Percentiles rank a stretch among this genome's conserved stretches.
phyloP scores from a whole-genome alignment of 345 rosid genomes.

The Lepidium aucheri region DNA sequence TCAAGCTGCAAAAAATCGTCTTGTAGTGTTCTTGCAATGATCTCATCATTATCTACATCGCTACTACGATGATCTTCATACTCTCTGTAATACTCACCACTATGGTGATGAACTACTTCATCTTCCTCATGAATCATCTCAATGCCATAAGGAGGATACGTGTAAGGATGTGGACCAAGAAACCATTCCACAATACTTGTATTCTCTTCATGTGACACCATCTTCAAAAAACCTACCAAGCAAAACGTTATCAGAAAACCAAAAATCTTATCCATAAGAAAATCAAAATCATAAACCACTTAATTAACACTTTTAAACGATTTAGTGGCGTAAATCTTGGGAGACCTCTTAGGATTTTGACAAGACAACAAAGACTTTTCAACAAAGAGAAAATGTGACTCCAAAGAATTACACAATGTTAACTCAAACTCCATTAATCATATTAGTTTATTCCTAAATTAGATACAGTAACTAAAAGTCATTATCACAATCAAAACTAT shows the following conservation, averaged over 20 bases:
- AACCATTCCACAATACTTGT: slow-evolving; percentile 49
- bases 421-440: slow-evolving; percentile 2
- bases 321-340: slow-evolving; percentile 1
- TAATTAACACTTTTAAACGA: neutral
- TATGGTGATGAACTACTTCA: slow-evolving; percentile 5
- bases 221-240: neutral
- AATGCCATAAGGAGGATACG: slow-evolving; percentile 43
- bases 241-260: neutral
- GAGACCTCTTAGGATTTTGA: neutral
- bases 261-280: slow-evolving; percentile 6
- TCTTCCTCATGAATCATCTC: slow-evolving; percentile 33
- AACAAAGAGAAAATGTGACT: slow-evolving; percentile 20
- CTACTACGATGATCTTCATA: slow-evolving; percentile 39
- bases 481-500: slow-evolving; percentile 6
- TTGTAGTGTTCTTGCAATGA: slow-evolving; percentile 73
- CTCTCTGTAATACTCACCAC: slow-evolving; percentile 36
- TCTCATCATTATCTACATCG: slow-evolving; percentile 76
- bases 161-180: slow-evolving; percentile 44
- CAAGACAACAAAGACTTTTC: slow-evolving; percentile 20
- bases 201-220: slow-evolving; percentile 33
- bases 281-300: neutral
- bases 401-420: slow-evolving; percentile 3
- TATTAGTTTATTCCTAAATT: neutral
- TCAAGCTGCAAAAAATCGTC: slow-evolving; percentile 80
- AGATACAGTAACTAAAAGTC: slow-evolving; percentile 7